A percentile compares a stretch with the other conserved stretches of the same genome.
Conservation (phyloP, 2,329 filamentous ascomycete genomes). For the Apiospora rasikravindrae region DNA sequence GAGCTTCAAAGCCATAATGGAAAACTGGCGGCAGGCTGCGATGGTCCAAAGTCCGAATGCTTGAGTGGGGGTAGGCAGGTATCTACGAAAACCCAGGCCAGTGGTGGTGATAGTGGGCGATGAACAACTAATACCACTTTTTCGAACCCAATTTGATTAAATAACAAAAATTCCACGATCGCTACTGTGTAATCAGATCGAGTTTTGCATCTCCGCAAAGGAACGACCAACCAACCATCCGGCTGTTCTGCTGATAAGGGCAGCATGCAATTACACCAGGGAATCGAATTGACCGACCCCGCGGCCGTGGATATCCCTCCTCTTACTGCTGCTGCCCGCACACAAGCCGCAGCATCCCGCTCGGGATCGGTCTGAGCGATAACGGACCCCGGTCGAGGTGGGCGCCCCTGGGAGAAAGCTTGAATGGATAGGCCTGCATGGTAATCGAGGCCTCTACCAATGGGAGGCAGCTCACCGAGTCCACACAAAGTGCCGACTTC, state of each 20-base stretch:
- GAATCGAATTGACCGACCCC: not conserved
- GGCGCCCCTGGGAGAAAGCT: not conserved
- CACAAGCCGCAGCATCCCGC: not conserved
- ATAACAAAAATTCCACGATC: not conserved
- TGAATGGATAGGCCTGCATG: not conserved
- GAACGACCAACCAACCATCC: not conserved
- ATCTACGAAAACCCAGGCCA: not conserved
- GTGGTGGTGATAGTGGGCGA: not conserved
- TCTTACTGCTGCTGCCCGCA: not conserved
- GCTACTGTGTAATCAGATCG: not conserved
- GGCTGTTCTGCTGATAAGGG: not conserved
- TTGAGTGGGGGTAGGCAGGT: not conserved
- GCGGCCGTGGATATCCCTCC: not conserved
- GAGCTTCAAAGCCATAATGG: constrained; percentile 46
- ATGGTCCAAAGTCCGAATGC: not conserved
- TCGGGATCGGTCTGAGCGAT: constrained; percentile 11
- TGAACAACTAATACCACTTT: not conserved
- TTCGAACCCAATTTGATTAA: not conserved
- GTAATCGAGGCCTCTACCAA: not conserved
- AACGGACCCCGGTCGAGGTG: constrained; percentile 1
- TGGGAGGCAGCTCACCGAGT: not conserved
- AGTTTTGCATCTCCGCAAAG: constrained; percentile 6
- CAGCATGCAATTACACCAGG: not conserved
- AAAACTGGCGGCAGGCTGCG: not conserved
- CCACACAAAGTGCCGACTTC: not conserved